Conservation (phyloP, 139 green algal genomes). For the Chlorella sp. region DNA sequence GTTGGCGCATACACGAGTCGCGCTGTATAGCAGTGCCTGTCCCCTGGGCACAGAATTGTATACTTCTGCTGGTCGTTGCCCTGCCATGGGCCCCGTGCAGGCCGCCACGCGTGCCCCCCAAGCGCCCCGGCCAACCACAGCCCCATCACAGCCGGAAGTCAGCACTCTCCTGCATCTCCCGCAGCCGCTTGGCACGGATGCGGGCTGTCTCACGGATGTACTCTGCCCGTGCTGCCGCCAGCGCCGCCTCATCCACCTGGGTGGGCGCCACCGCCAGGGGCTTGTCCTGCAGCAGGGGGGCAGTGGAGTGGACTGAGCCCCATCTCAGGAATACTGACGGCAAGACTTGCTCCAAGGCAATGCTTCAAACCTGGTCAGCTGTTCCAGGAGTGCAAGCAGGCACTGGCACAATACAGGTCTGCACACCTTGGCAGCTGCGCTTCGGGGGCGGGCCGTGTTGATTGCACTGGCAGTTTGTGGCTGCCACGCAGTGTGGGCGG, state of each 20-base stretch:
- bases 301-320: too few species aligned
- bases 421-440: conserved; percentile 1
- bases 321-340: too few species aligned
- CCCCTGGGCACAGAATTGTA: too few species aligned
- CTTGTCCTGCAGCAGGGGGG: conserved; percentile 15
- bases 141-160: background rate
- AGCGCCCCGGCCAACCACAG: too few species aligned
- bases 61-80: too few species aligned
- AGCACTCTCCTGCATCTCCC: conserved; percentile 11
- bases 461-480: background rate
- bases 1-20: too few species aligned
- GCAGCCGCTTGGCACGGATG: conserved; percentile 29
- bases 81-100: too few species aligned
- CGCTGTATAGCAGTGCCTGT: too few species aligned
- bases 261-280: conserved; percentile 28
- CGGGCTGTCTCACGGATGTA: conserved; percentile 1
- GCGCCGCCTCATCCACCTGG: conserved; percentile 22
- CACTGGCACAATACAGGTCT: background rate
- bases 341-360: too few species aligned
- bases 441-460: background rate
- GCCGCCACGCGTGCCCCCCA: too few species aligned
- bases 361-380: too few species aligned
- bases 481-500: background rate
- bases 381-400: too few species aligned
- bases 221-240: conserved; percentile 17